Evolutionary conservation across 805 yeast genomes (phyloP), one percentile per base, ranked within the genome.

Genomic region (Hanseniaspora meyeri): DNA sequence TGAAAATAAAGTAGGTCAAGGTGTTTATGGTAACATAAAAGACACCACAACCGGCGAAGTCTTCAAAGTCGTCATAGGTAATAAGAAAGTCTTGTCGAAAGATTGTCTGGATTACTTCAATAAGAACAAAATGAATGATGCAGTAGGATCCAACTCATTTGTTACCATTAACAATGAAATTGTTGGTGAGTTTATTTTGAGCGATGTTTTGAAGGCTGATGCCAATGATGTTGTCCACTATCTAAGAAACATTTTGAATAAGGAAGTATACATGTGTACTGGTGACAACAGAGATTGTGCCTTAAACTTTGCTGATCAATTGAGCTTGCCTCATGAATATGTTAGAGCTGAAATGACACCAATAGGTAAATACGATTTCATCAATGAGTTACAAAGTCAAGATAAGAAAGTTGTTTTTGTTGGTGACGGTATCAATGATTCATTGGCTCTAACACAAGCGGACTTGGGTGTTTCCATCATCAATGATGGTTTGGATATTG

Each of bases 361-460:
- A 0, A 72, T 76, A 16, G 85, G 83, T 55, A 93, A 93, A 69
- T 82, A 87, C 57, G 76, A 76, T 34, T 74, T 87, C 37, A 80
- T 93, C 24, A 70, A 71, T 43, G 73, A 75, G 50, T 70, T 87
- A 56, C 86, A 83, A 63, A 67, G 62, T 14, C 73, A 72, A 1
- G 46, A 43, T 1, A 63, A 70, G 11, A 71, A 74, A 17, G 83
- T 93, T 43, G 91, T 90, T 6, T 89, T 95, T 74, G 83, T 93
- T 24, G 99, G 99, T 40, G 99, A 93, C 70, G 99, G 99, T 59
- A 87, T 93, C 61, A 93, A 93, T 68, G 99, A 93, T 67, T 95
- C 97, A 0, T 97, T 98, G 0, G 97, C 97, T 0, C 75, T 93
- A 56, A 95, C 87, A 1, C 77, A 84, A 57, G 85, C 96, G 0